These are phyloP conservation scores for Saposhnikovia divaricata DNA, from an alignment of 129 eudicot genomes.

Conservation along the genomic window DNA sequence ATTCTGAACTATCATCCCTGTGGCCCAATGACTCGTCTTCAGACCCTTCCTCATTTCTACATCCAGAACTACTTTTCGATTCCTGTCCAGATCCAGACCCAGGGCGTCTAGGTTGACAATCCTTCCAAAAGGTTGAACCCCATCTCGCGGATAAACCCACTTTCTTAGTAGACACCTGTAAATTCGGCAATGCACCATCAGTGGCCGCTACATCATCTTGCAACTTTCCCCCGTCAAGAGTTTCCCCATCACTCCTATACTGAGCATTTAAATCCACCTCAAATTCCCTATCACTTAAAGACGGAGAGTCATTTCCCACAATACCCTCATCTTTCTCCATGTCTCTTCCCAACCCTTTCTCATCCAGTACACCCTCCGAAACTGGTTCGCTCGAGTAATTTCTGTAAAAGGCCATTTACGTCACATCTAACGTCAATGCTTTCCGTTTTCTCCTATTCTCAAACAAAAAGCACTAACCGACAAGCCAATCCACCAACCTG, in stretches of 20 bases:
- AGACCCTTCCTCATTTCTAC: conserved; percentile 44
- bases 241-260: conserved; percentile 27
- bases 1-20: not conserved
- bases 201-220: conserved; percentile 25
- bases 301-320: conserved; percentile 31
- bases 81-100: conserved; percentile 66
- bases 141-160: conserved; percentile 45
- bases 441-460: not conserved
- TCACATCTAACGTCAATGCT: not conserved
- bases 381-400: conserved; percentile 45
- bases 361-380: conserved; percentile 43
- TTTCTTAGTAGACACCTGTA: conserved; percentile 29
- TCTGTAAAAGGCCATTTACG: conserved; percentile 54
- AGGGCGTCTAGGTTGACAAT: conserved; percentile 47
- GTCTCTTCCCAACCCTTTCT: conserved; percentile 27
- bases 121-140: conserved; percentile 89
- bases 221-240: conserved; percentile 15
- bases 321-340: conserved; percentile 27
- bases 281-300: conserved; percentile 43
- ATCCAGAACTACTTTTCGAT: conserved; percentile 71
- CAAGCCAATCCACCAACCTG: not conserved
- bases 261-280: conserved; percentile 34
- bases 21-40: not conserved
- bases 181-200: conserved; percentile 25
- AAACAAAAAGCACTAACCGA: not conserved